Base-by-base conservation (phyloP, 306 rosid species). In the Sechiopsis laciniata region DNA sequence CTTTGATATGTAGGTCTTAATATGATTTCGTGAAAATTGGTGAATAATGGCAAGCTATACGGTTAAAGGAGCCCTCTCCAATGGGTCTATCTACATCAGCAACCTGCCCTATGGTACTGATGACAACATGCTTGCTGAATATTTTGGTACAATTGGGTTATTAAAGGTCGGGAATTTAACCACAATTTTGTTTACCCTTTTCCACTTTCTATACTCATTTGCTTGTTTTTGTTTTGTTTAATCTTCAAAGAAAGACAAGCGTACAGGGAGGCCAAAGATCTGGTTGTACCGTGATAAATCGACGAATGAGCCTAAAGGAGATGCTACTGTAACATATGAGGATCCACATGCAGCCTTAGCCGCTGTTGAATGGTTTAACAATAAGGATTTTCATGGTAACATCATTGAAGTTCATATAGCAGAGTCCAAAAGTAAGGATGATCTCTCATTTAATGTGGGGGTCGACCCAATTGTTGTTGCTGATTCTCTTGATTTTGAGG, bases 301-400 rank as follows among this genome's bases (percentile, higher is more conserved):
- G 83, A 91, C 96, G 24, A 81, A 89, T 83, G 99, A 94, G 70
- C 99, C 97, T 14, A 94, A 94, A 78, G 99, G 99, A 75, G 99
- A 94, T 86, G 99, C 99, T 72, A 89, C 97, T 20, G 92, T 94
- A 40, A 94, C 97, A 21, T 94, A 94, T 66, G 99, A 94, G 80
- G 99, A 94, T 74, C 99, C 99, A 3, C 97, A 91, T 82, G 99
- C 97, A 73, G 99, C 99, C 5, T 60, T 80, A 48, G 99, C 97
- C 15, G 97, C 99, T 22, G 92, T 94, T 80, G 99, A 94, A 75
- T 94, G 99, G 99, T 94, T 94, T 83, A 91, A 94, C 71, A 77
- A 84, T 78, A 94, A 91, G 85, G 96, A 94, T 74, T 94, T 94
- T 84, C 99, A 89, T 76, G 99, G 99, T 58, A 91, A 61, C 79